Evolutionary conservation across 2,329 filamentous ascomycete species (phyloP).

Genomic region (Colletotrichum sp.): DNA sequence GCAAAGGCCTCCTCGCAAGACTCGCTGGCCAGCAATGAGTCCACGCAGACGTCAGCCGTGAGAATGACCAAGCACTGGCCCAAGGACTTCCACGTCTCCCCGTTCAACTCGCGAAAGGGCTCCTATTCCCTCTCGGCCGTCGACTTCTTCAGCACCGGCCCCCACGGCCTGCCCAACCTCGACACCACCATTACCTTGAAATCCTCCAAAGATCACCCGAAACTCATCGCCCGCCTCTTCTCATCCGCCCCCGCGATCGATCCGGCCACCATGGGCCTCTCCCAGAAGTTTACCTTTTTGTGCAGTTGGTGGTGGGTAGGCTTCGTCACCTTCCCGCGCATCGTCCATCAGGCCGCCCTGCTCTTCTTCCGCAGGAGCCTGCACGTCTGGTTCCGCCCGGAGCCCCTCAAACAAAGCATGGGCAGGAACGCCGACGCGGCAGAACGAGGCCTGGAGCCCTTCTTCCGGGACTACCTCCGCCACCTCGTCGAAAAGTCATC

Average conservation of each 20-base stretch:
- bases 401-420: slow-evolving; percentile 62
- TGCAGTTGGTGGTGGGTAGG: slow-evolving; percentile 71
- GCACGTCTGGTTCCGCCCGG: slow-evolving; percentile 69
- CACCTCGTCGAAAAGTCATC: slow-evolving; percentile 53
- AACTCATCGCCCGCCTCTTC: slow-evolving; percentile 65
- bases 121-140: slow-evolving; percentile 55
- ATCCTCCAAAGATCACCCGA: slow-evolving; percentile 64
- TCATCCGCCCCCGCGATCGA: slow-evolving; percentile 57
- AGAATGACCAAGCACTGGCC: slow-evolving; percentile 58
- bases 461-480: slow-evolving; percentile 54
- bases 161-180: slow-evolving; percentile 47
- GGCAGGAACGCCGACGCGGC: slow-evolving; percentile 54
- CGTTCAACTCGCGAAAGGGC: slow-evolving; percentile 70
- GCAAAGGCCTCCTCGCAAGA: background rate
- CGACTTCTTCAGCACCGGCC: slow-evolving; percentile 49
- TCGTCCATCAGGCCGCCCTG: slow-evolving; percentile 62
- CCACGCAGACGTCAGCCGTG: slow-evolving; percentile 18
- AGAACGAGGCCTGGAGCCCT: slow-evolving; percentile 52
- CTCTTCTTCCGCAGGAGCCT: slow-evolving; percentile 63
- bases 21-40: slow-evolving; percentile 1
- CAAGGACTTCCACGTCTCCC: slow-evolving; percentile 80
- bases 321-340: slow-evolving; percentile 69
- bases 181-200: slow-evolving; percentile 65
- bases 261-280: slow-evolving; percentile 46
- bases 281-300: slow-evolving; percentile 53